Evolutionary conservation across 352 stramenopile species (phyloP), one percentile per base, ranked within the genome.

Genomic region (Phytophthora sansomeana): DNA sequence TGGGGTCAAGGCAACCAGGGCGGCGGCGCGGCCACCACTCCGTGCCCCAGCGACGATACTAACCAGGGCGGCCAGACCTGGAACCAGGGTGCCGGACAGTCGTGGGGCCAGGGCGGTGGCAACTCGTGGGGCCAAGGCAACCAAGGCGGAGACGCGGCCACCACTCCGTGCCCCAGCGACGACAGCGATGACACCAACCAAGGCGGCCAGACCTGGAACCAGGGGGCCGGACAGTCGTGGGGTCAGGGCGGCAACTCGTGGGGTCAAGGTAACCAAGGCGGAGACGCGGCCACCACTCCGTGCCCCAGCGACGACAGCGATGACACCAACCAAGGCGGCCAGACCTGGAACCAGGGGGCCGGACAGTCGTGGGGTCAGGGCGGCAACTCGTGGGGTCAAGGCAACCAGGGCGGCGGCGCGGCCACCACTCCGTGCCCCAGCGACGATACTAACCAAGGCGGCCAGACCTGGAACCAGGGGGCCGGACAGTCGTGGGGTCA

Each of bases 111-210:
- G 39, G 42, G 30, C 8, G 43, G 36, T 13, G 53, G 39, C 4
- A 35, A 58, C 14, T 28, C 35, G 3, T 36, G 51, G 35, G 42
- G 46, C n/a, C 56, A 64, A 17, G 56, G 19, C 35, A 48, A 43
- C 16, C 58, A 66, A 30, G 42, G 30, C 8, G 43, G 52, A 11
- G 53, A 26, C 21, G 21, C 21, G 21, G 21, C 21, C 21, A 24
- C 21, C 1, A 24, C 21, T 24, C 21, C 21, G 21, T 24, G 21
- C 3, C 21, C 21, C 21, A 24, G 21, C 21, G 21, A 24, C 21
- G 46, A 14, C 16, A 47, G 21, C 4, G 35, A n/a, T 21, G 21
- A 24, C 21, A 24, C 21, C 16, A 35, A 35, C 30, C 54, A 62
- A 30, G 35, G 28, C n/a, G 47, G 51, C 4, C 49, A 67, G 3